Evolutionary conservation across 495 filamentous ascomycete species (phyloP).

Genomic region (Geopyxis carbonaria): DNA sequence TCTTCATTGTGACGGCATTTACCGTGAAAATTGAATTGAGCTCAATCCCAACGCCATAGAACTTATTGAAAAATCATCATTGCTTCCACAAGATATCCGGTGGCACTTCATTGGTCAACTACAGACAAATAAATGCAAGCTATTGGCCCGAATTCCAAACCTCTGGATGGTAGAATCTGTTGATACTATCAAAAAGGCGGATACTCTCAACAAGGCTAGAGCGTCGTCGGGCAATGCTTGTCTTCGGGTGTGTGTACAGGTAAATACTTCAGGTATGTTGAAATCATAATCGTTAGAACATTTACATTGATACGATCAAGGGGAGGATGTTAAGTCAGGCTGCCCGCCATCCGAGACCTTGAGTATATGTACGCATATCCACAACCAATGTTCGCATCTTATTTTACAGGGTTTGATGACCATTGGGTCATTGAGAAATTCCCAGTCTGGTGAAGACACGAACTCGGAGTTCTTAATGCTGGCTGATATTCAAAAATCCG

Average conservation of each 20-base stretch:
- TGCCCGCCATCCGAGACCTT: slow-evolving; percentile 48
- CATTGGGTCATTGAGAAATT: slow-evolving; percentile 82
- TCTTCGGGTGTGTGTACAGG: slow-evolving; percentile 58
- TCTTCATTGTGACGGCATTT: background rate
- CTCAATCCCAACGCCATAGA: no score
- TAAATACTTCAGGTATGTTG: slow-evolving; percentile 59
- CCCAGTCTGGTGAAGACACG: slow-evolving; percentile 53
- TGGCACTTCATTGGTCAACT: slow-evolving; percentile 97
- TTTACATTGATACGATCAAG: slow-evolving; percentile 5
- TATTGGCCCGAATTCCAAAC: slow-evolving; percentile 68
- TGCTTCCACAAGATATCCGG: slow-evolving; percentile 57
- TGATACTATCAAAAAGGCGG: slow-evolving; percentile 72
- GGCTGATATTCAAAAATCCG: slow-evolving; percentile 48
- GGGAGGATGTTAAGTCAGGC: slow-evolving; percentile 71
- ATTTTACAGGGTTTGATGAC: slow-evolving; percentile 80
- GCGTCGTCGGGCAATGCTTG: slow-evolving; percentile 31
- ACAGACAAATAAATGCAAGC: slow-evolving; percentile 64
- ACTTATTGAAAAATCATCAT: slow-evolving; percentile 62
- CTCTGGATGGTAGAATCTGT: slow-evolving; percentile 89
- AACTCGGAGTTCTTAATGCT: slow-evolving; percentile 78
- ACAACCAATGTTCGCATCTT: slow-evolving; percentile 52
- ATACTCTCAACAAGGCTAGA: slow-evolving; percentile 60
- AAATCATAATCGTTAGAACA: background rate
- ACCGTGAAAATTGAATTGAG: slow-evolving; percentile 3
- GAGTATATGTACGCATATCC: slow-evolving; percentile 47